phyloP scores from a whole-genome alignment of 345 rosid genomes.

The Ceriops decandra region DNA sequence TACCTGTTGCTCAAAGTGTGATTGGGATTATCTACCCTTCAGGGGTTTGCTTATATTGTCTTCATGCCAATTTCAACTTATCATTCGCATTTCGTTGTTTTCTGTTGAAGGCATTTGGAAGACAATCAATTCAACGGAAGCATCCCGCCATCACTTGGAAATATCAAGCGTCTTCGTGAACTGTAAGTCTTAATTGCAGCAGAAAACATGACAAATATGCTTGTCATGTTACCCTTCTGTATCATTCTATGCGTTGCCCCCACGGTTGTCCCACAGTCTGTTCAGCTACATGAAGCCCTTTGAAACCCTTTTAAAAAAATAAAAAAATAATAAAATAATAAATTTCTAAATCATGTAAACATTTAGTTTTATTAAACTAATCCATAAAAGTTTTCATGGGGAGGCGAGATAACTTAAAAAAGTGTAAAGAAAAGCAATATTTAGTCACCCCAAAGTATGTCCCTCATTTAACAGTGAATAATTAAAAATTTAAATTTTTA shows the following conservation, averaged over 20 bases:
- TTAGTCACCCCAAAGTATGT: no score
- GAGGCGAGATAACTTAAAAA: no score
- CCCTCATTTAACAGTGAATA: no score
- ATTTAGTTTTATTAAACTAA: no score
- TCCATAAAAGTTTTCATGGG: no score
- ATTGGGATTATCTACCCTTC: background rate
- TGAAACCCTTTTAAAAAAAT: no score
- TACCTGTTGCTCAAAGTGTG: background rate
- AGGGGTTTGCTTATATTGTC: constrained; percentile 1
- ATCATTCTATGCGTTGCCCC: background rate
- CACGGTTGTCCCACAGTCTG: background rate
- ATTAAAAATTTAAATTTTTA: no score
- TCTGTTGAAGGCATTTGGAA: constrained; percentile 65
- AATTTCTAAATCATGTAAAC: no score
- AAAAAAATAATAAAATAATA: no score
- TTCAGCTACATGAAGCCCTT: no score
- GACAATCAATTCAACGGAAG: constrained; percentile 60
- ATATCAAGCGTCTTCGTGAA: constrained; percentile 48
- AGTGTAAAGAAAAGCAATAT: no score
- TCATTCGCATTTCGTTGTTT: constrained; percentile 18
- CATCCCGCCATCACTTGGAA: constrained; percentile 61
- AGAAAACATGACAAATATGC: constrained; percentile 9
- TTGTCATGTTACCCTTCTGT: background rate
- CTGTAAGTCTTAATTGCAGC: constrained; percentile 50
- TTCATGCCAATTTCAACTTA: background rate